These are phyloP conservation scores for Calocybe gambosa DNA, from an alignment of 1,284 basidiomycete species.

Conservation along the genomic window DNA sequence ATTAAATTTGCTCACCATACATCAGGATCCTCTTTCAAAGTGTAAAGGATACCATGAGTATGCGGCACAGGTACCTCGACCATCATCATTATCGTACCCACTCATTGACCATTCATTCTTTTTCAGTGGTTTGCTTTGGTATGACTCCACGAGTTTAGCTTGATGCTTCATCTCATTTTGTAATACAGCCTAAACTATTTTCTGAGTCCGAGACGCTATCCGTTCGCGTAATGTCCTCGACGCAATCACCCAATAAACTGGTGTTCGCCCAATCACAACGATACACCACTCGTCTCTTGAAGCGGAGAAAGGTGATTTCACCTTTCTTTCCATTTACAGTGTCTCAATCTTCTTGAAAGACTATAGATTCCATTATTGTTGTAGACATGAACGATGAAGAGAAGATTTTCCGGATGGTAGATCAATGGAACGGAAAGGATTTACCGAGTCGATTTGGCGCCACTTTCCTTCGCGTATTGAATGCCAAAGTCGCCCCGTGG, in stretches of 20 bases:
- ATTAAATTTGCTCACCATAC: neutral
- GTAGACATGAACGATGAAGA: conserved; percentile 60
- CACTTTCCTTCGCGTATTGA: conserved; percentile 39
- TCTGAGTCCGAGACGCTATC: conserved; percentile 44
- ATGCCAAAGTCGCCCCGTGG: conserved; percentile 47
- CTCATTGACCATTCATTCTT: neutral
- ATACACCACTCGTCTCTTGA: conserved; percentile 49
- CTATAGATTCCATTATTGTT: conserved; percentile 52
- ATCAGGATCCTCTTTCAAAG: conserved; percentile 44
- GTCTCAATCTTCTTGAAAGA: conserved; percentile 18
- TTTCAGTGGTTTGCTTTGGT: conserved; percentile 59
- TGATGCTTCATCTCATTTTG: conserved; percentile 4
- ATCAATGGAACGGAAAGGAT: conserved; percentile 60
- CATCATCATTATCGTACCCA: neutral
- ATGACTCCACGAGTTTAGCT: conserved; percentile 15
- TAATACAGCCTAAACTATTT: conserved; percentile 47
- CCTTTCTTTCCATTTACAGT: neutral
- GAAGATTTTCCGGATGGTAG: conserved; percentile 53
- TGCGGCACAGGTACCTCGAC: conserved; percentile 39
- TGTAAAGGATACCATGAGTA: conserved; percentile 50
- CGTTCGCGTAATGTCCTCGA: conserved; percentile 53
- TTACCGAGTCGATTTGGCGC: conserved; percentile 42
- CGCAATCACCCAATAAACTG: conserved; percentile 45
- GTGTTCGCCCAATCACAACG: conserved; percentile 57
- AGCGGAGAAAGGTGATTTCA: conserved; percentile 43